Percentiles rank a stretch among this genome's conserved stretches.
These are phyloP conservation scores for Pseudogymnoascus sp. DNA, from an alignment of 2,329 filamentous ascomycete species.

Conservation along the genomic window DNA sequence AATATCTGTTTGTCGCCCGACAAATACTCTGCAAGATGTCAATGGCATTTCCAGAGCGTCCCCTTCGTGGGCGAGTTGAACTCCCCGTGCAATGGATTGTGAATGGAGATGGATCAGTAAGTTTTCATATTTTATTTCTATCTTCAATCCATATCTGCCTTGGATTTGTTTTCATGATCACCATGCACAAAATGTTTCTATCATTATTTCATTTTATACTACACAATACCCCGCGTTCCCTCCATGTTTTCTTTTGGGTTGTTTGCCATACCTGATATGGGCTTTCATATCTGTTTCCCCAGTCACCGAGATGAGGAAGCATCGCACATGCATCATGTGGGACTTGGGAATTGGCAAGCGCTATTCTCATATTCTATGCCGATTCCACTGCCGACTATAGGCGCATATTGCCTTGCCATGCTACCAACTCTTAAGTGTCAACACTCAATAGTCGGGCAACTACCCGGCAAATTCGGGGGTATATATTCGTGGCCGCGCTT, in stretches of 20 bases:
- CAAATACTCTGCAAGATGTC: neutral
- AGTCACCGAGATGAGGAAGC: neutral
- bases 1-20: neutral
- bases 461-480: neutral
- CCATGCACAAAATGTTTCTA: neutral
- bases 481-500: neutral
- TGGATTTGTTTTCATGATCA: neutral
- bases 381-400: neutral
- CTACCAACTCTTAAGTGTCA: neutral
- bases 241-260: neutral
- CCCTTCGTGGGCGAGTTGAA: neutral
- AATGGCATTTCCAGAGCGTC: neutral
- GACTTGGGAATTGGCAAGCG: neutral
- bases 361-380: neutral
- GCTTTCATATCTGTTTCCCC: neutral
- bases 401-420: neutral
- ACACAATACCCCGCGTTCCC: no score
- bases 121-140: neutral
- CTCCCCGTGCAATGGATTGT: neutral
- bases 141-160: neutral
- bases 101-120: neutral
- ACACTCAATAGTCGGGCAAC: neutral
- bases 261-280: neutral
- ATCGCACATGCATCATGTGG: neutral
- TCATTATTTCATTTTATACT: neutral